Percentiles rank a stretch among this genome's conserved stretches.
phyloP scores from a whole-genome alignment of 177 flowering plant genomes.

The Telopea speciosissima region DNA sequence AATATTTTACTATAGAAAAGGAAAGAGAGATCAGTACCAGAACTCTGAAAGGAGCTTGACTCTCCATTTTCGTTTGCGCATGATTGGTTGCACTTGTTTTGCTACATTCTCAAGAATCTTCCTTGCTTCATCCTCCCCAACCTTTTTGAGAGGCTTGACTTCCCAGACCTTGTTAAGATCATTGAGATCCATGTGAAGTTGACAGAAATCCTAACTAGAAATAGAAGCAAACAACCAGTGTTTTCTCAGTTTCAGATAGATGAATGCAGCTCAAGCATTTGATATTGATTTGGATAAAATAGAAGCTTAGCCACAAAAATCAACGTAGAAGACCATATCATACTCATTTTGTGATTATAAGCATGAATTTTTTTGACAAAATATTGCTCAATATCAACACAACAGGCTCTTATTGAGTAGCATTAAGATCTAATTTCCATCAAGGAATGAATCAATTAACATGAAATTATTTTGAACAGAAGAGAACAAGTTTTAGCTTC shows the following conservation, averaged over 20 bases:
- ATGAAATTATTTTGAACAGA: too few species aligned
- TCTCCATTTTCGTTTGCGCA: conserved; percentile 81
- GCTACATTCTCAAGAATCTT: conserved; percentile 67
- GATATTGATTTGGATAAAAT: background rate
- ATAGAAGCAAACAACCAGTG: background rate
- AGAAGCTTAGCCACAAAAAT: background rate
- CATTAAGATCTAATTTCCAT: too few species aligned
- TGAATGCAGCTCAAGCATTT: background rate
- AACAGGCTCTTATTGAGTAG: too few species aligned
- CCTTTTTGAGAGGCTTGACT: conserved; percentile 63
- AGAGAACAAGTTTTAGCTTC: too few species aligned
- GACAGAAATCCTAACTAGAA: background rate
- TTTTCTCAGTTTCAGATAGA: background rate
- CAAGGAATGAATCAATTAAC: too few species aligned
- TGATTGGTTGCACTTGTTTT: conserved; percentile 92
- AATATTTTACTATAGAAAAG: background rate
- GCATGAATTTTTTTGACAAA: too few species aligned
- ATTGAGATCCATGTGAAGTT: conserved; percentile 46
- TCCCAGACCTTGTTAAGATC: conserved; percentile 93
- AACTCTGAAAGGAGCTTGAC: conserved; percentile 89
- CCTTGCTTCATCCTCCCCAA: conserved; percentile 60
- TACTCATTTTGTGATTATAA: background rate
- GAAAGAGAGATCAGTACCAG: conserved; percentile 36
- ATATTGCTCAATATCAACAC: too few species aligned
- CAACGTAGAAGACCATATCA: background rate